phyloP scores from a whole-genome alignment of 1,284 basidiomycete species.

The Sphagnurus paluster region DNA sequence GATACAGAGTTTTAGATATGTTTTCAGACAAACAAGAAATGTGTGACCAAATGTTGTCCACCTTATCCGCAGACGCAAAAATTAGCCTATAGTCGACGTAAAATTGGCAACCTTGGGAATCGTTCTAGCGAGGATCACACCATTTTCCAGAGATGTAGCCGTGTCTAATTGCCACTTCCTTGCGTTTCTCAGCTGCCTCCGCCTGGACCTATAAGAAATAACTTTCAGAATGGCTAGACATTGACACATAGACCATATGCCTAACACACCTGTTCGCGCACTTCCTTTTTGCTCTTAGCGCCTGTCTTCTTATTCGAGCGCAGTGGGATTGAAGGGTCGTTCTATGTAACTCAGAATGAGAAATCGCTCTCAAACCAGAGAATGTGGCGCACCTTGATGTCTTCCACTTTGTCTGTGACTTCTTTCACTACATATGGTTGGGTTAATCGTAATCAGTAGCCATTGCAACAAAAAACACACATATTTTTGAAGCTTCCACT shows the following conservation, averaged over 20 bases:
- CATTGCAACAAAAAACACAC: constrained; percentile 37
- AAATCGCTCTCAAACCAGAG: not conserved
- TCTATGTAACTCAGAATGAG: constrained; percentile 36
- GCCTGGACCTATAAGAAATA: constrained; percentile 49
- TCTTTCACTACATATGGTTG: constrained; percentile 47
- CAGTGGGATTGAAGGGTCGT: constrained; percentile 61
- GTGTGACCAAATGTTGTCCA: constrained; percentile 59
- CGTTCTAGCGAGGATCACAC: constrained; percentile 28
- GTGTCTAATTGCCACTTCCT: constrained; percentile 54
- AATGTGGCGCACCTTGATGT: constrained; percentile 48
- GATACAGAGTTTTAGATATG: not conserved
- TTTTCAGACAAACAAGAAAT: constrained; percentile 48
- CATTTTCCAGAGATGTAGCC: constrained; percentile 66
- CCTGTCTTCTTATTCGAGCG: constrained; percentile 72
- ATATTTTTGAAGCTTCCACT: constrained; percentile 43
- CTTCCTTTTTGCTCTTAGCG: constrained; percentile 69
- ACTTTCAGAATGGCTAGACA: no score
- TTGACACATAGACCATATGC: no score
- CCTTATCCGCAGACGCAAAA: constrained; percentile 58
- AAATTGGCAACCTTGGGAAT: not conserved
- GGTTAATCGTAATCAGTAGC: not conserved
- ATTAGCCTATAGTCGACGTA: constrained; percentile 49
- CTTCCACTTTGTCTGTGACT: constrained; percentile 54
- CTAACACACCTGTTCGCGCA: constrained; percentile 61
- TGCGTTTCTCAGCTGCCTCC: constrained; percentile 55